Conservation (phyloP, 768 basidiomycete genomes). For the Cantharellus anzutake region DNA sequence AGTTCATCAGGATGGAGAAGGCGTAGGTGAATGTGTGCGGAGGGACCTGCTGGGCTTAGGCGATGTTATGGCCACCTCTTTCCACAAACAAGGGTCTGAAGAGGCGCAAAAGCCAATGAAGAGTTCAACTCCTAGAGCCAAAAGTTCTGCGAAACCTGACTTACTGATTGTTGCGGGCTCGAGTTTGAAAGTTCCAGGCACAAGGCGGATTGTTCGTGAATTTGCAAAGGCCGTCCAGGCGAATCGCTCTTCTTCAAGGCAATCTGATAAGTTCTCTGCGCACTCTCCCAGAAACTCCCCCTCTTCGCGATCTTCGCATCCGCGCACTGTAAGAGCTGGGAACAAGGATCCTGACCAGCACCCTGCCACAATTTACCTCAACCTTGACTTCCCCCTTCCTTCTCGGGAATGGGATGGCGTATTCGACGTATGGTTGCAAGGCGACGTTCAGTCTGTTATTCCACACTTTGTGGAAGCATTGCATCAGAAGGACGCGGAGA, state of each 20-base stretch:
- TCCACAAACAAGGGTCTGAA: background rate
- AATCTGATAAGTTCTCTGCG: background rate
- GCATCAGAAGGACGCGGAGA: constrained; percentile 1
- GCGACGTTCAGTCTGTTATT: constrained; percentile 44
- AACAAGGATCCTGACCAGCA: background rate
- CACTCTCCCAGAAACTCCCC: constrained; percentile 12
- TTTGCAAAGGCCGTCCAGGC: constrained; percentile 53
- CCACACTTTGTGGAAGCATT: constrained; percentile 1
- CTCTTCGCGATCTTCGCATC: constrained; percentile 11
- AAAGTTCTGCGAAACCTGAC: constrained; percentile 38
- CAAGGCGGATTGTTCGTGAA: constrained; percentile 79
- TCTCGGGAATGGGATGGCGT: constrained; percentile 77
- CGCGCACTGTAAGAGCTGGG: background rate
- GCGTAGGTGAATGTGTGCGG: constrained; percentile 60
- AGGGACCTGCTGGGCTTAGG: constrained; percentile 50
- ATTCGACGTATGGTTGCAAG: constrained; percentile 79
- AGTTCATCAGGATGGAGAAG: constrained; percentile 67
- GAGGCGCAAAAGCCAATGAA: background rate
- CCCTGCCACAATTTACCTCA: constrained; percentile 54
- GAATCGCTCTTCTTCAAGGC: constrained; percentile 9
- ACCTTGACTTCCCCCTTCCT: constrained; percentile 72
- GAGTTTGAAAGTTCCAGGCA: constrained; percentile 74
- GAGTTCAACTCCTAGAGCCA: constrained; percentile 1
- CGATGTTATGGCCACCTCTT: background rate
- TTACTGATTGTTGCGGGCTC: constrained; percentile 79